A percentile compares a stretch with the other conserved stretches of the same genome.
Evolutionary conservation across 176 grass and related monocot genomes (phyloP).

Genomic region (Echinochloa phyllopogon): DNA sequence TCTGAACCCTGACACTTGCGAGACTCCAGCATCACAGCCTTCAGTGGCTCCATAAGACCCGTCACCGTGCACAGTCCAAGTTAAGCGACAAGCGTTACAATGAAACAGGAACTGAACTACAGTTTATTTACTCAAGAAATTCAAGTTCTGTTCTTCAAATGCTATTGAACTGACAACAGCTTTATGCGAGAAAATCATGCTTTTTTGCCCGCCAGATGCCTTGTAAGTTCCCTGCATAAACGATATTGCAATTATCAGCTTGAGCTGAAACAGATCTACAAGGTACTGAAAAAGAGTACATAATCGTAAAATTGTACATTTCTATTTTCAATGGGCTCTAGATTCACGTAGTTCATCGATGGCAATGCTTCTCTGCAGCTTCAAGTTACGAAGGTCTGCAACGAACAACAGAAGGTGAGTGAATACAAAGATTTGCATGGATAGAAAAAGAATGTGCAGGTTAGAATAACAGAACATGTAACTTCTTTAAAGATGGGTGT

Average conservation of each 20-base stretch:
- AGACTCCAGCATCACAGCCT: no score
- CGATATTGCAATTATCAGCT: background rate
- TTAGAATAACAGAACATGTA: background rate
- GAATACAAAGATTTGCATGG: background rate
- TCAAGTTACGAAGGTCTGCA: constrained; percentile 24
- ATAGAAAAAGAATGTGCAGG: background rate
- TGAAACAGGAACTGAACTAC: background rate
- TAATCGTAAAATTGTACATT: background rate
- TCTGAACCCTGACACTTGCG: no score
- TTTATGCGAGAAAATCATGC: background rate
- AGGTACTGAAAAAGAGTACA: background rate
- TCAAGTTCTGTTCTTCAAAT: background rate
- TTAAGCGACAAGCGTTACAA: background rate
- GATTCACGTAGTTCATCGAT: background rate
- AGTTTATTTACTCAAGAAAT: background rate
- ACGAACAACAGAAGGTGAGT: constrained; percentile 13
- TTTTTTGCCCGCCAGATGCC: background rate
- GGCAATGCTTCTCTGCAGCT: constrained; percentile 19
- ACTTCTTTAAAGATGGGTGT: background rate
- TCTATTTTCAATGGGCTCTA: background rate
- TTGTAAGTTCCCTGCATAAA: background rate
- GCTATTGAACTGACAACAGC: background rate
- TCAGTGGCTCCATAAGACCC: no score
- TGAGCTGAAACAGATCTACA: background rate
- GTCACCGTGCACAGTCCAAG: no score